These are phyloP conservation scores for Microthyrium microscopicum DNA, from an alignment of 2,329 filamentous ascomycete species.

Conservation along the genomic window DNA sequence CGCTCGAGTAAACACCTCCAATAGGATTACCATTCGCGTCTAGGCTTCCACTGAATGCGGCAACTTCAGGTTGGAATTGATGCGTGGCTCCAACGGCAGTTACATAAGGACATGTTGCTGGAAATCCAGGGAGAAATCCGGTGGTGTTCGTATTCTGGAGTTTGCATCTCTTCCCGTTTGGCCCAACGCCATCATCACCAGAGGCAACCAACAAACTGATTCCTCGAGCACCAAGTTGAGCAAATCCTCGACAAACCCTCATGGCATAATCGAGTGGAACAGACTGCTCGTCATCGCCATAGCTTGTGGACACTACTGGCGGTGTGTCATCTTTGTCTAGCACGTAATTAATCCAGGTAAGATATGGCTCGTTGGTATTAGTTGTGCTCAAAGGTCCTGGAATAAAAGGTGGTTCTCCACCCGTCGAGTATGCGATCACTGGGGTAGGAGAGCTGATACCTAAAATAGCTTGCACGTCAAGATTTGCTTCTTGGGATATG, in stretches of 20 bases:
- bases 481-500: slow-evolving; percentile 2
- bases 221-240: slow-evolving; percentile 22
- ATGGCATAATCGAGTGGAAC: slow-evolving; percentile 20
- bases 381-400: slow-evolving; percentile 8
- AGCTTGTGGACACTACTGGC: slow-evolving; percentile 22
- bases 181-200: slow-evolving; percentile 23
- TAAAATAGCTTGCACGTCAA: slow-evolving; percentile 8
- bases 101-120: slow-evolving; percentile 30
- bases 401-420: slow-evolving; percentile 2
- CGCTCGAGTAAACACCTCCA: slow-evolving; percentile 17
- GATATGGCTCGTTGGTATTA: slow-evolving; percentile 31
- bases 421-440: slow-evolving; percentile 6
- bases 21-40: slow-evolving; percentile 13
- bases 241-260: slow-evolving; percentile 23
- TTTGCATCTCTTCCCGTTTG: slow-evolving; percentile 19
- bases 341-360: slow-evolving; percentile 22
- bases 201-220: slow-evolving; percentile 23
- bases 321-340: slow-evolving; percentile 19
- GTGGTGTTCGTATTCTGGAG: slow-evolving; percentile 23
- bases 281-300: slow-evolving; percentile 24
- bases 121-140: slow-evolving; percentile 29
- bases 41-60: slow-evolving; percentile 1
- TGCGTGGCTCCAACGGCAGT: slow-evolving; percentile 25
- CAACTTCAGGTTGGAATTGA: slow-evolving; percentile 14
- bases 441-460: slow-evolving; percentile 5